phyloP scores from a whole-genome alignment of 2,329 filamentous ascomycete genomes.

The Cryphonectria naterciae region DNA sequence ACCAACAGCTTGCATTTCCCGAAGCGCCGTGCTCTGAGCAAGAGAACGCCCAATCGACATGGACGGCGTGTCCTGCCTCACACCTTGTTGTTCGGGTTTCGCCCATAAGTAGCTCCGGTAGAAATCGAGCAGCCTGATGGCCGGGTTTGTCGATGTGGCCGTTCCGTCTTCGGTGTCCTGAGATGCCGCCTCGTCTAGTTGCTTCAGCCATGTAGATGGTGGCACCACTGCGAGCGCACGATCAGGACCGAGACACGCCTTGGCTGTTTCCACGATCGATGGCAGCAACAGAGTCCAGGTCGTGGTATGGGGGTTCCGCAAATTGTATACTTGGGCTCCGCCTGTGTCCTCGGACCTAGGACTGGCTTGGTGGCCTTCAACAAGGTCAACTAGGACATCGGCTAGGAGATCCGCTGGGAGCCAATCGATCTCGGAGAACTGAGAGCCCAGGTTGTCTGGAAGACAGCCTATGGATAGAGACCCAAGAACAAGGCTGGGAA shows the following conservation, averaged over 20 bases:
- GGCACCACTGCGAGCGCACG: slow-evolving; percentile 2
- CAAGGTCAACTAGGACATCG: slow-evolving; percentile 41
- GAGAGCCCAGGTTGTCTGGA: slow-evolving; percentile 36
- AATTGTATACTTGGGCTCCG: slow-evolving; percentile 33
- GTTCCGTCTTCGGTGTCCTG: slow-evolving; percentile 27
- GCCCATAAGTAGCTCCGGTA: slow-evolving; percentile 33
- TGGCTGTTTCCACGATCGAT: slow-evolving; percentile 28
- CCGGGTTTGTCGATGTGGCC: slow-evolving; percentile 33
- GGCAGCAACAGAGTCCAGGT: slow-evolving; percentile 34
- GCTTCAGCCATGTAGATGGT: slow-evolving; percentile 28
- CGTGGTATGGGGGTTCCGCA: slow-evolving; percentile 35
- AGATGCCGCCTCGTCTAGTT: slow-evolving; percentile 6
- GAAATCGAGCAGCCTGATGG: slow-evolving; percentile 38
- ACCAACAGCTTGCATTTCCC: slow-evolving; percentile 35
- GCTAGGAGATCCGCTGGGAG: slow-evolving; percentile 48
- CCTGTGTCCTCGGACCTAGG: neutral
- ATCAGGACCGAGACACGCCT: neutral
- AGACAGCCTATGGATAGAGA: slow-evolving; percentile 16
- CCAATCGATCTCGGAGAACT: slow-evolving; percentile 45
- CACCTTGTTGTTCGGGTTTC: slow-evolving; percentile 26
- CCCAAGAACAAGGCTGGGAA: slow-evolving; percentile 14
- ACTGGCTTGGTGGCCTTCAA: neutral
- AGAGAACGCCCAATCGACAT: slow-evolving; percentile 8
- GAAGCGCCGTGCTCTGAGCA: slow-evolving; percentile 34
- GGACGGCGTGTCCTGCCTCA: neutral